A percentile compares a stretch with the other conserved stretches of the same genome.
These are phyloP conservation scores for Solanum hybrid DNA, from an alignment of 305 asterid genomes.

Conservation along the genomic window DNA sequence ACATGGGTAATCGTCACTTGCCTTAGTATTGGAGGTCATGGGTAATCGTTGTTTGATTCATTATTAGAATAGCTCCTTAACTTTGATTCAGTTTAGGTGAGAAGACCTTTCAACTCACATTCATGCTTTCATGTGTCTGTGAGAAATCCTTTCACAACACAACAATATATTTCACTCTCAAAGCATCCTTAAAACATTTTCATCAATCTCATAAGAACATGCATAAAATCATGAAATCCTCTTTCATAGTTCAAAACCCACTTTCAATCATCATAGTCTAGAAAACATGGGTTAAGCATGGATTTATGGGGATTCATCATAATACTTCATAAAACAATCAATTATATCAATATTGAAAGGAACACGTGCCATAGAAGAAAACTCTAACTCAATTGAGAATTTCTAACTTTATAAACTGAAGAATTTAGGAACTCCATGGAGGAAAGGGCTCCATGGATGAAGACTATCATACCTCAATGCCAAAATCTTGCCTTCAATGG, in stretches of 20 bases:
- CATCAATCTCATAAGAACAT: background rate
- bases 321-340: no score
- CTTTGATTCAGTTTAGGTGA: background rate
- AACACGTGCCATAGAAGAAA: background rate
- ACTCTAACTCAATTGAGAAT: background rate
- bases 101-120: background rate
- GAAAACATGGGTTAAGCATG: background rate
- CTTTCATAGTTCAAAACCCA: background rate
- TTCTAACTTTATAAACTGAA: no score
- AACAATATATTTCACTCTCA: background rate
- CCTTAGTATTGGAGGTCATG: background rate
- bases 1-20: background rate
- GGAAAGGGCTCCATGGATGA: background rate
- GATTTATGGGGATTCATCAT: background rate
- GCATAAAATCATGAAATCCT: background rate
- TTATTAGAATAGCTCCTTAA: background rate
- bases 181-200: background rate
- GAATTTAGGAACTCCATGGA: background rate
- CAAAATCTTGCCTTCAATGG: background rate
- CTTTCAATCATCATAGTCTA: background rate
- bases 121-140: background rate
- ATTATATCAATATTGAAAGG: background rate
- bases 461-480: background rate
- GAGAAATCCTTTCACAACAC: background rate
- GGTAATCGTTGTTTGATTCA: background rate